Evolutionary conservation across 805 yeast genomes (phyloP).

Genomic region (Lipomyces lipofer): DNA sequence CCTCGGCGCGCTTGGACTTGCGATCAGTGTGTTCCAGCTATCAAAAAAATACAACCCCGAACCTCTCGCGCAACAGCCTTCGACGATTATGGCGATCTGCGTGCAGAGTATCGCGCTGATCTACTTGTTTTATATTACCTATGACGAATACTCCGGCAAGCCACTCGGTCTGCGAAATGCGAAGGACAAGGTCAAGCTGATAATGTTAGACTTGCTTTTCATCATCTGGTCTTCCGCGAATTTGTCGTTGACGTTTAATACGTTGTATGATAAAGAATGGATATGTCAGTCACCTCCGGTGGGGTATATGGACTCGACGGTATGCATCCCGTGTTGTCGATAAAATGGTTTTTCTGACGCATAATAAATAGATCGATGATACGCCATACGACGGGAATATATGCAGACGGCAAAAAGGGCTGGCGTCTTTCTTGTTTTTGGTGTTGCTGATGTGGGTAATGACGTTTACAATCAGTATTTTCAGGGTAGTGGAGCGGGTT

Average conservation of each 20-base stretch:
- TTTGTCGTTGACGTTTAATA: conserved; percentile 78
- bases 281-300: conserved; percentile 51
- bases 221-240: conserved; percentile 89
- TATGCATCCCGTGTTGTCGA: too few relatives aligned
- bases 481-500: conserved; percentile 38
- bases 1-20: conserved; percentile 68
- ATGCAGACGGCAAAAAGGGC: conserved; percentile 74
- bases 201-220: conserved; percentile 79
- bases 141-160: conserved; percentile 88
- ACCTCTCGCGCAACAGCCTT: conserved; percentile 69
- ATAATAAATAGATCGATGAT: background rate
- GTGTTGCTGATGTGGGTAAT: conserved; percentile 79
- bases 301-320: too few relatives aligned
- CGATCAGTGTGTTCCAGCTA: conserved; percentile 55
- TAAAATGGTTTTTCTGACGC: too few relatives aligned
- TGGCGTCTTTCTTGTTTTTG: conserved; percentile 77
- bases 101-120: conserved; percentile 78
- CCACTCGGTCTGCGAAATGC: conserved; percentile 91
- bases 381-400: conserved; percentile 40
- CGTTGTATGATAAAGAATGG: conserved; percentile 80
- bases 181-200: conserved; percentile 73
- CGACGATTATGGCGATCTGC: conserved; percentile 88
- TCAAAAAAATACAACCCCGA: conserved; percentile 27
- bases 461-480: conserved; percentile 78
- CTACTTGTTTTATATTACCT: conserved; percentile 77